A percentile compares a stretch with the other conserved stretches of the same genome.
These are phyloP conservation scores for Fusarium luffae DNA, from an alignment of 2,329 filamentous ascomycete genomes.

Conservation along the genomic window DNA sequence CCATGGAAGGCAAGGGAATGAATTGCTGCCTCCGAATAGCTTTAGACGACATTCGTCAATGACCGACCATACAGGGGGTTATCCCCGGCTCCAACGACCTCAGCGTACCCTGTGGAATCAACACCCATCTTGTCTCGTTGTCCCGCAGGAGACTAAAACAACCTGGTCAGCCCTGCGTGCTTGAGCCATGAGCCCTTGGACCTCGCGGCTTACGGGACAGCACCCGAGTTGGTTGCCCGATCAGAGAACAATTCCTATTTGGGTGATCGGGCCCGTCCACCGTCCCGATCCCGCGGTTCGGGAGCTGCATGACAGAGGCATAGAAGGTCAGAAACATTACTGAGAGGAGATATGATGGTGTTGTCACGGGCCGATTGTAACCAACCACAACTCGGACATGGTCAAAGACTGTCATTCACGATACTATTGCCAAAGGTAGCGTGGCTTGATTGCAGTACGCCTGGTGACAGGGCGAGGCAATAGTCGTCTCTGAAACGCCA, in stretches of 20 bases:
- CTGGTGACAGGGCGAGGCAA: neutral
- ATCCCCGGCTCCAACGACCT: neutral
- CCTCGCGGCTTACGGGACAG: slow-evolving; percentile 4
- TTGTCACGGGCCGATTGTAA: slow-evolving; percentile 26
- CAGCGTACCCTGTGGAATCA: neutral
- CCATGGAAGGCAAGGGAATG: neutral
- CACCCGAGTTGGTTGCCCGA: slow-evolving; percentile 23
- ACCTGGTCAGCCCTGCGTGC: slow-evolving; percentile 21
- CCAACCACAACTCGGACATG: slow-evolving; percentile 5
- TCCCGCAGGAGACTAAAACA: slow-evolving; percentile 6
- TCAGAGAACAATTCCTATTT: slow-evolving; percentile 12
- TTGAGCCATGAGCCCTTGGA: neutral
- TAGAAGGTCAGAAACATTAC: slow-evolving; percentile 1
- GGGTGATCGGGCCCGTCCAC: slow-evolving; percentile 18
- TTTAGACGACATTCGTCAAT: neutral
- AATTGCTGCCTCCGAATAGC: neutral
- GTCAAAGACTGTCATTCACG: neutral
- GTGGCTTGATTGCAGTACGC: slow-evolving; percentile 19
- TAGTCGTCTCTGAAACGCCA: slow-evolving; percentile 1
- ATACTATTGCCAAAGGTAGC: neutral
- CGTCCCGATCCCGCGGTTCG: slow-evolving; percentile 35
- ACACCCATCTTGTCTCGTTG: slow-evolving; percentile 5
- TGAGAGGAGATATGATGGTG: slow-evolving; percentile 4
- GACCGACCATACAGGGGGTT: slow-evolving; percentile 10
- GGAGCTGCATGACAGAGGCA: slow-evolving; percentile 31